Evolutionary conservation across 2,329 filamentous ascomycete species (phyloP), one percentile per base, ranked within the genome.

Genomic region (Fusarium illudens): DNA sequence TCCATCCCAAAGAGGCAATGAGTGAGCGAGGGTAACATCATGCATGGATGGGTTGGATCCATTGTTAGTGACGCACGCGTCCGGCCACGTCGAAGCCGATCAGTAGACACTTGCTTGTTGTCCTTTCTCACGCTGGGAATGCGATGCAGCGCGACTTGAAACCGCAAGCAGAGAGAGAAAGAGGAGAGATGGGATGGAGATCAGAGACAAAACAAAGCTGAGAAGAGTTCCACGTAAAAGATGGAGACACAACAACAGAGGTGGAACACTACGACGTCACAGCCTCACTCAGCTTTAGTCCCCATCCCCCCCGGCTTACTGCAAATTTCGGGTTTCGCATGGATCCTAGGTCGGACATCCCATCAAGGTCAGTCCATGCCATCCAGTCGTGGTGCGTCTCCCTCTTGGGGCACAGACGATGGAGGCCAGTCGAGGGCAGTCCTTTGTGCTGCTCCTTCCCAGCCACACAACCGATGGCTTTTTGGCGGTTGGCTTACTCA

Each of bases 211-310:
- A 52, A 20, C 27, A 49, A 30, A 52, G 32, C 32, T 34, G 17
- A 33, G 25, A 32, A 33, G 25, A 32, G 49, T 34, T 36, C 44
- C 44, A 49, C 27, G 17, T 19, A n/a, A 49, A 30, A 49, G 27
- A 49, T 42, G 20, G 44, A 22, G 19, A 7, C 48, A 50, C 48
- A 27, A 33, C 27, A 49, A 32, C n/a, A n/a, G n/a, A 13, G 9
- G 33, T 53, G 50, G 34, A 53, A 30, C 50, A 37, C 59, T 69
- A 58, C 61, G 68, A 59, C 60, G 63, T 66, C 60, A 66, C 48
- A 56, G 36, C 50, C 15, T 55, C 20, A 42, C 33, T 42, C 51
- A 52, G 60, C 48, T 62, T 11, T 12, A 20, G 29, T 30, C 17
- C 19, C 33, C 25, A n/a, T n/a, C n/a, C 8, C 25, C 37, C 37